These are phyloP conservation scores for Sporothrix curviconia DNA, from an alignment of 2,329 filamentous ascomycete species.

Conservation along the genomic window DNA sequence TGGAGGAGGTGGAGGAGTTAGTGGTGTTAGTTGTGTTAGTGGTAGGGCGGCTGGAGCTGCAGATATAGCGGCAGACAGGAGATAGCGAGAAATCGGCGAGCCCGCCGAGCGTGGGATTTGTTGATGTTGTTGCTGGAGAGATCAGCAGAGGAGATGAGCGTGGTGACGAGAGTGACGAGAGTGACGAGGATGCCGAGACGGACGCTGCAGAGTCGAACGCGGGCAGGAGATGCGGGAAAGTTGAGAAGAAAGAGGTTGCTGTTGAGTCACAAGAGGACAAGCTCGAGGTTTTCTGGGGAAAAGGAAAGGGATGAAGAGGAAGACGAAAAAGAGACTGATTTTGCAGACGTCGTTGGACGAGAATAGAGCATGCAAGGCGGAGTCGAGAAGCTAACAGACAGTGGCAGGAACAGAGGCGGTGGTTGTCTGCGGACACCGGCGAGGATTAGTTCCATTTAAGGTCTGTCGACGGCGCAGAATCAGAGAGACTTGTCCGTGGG, in stretches of 20 bases:
- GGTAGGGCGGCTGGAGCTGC: constrained; percentile 5
- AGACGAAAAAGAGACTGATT: neutral
- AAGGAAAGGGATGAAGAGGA: neutral
- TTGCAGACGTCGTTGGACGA: neutral
- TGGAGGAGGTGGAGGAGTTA: constrained; percentile 2
- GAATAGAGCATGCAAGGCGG: neutral
- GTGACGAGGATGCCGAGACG: no score
- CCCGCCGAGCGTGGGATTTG: neutral
- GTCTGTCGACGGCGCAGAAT: constrained; percentile 14
- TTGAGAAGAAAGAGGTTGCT: neutral
- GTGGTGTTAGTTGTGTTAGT: neutral
- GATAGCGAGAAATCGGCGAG: constrained; percentile 5
- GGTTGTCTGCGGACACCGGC: constrained; percentile 2
- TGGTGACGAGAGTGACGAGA: no score
- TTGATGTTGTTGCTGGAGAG: neutral
- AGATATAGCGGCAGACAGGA: neutral
- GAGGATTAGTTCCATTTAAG: constrained; percentile 20
- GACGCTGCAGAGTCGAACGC: constrained; percentile 8
- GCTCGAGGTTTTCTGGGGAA: no score
- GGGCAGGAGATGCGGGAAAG: neutral
- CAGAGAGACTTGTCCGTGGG: constrained; percentile 14
- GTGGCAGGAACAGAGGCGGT: neutral
- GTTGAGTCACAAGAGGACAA: neutral
- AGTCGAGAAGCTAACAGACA: neutral
- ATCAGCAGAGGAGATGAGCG: neutral